These are phyloP conservation scores for Aristolochia californica DNA, from an alignment of 164 flowering plant genomes.

Conservation along the genomic window DNA sequence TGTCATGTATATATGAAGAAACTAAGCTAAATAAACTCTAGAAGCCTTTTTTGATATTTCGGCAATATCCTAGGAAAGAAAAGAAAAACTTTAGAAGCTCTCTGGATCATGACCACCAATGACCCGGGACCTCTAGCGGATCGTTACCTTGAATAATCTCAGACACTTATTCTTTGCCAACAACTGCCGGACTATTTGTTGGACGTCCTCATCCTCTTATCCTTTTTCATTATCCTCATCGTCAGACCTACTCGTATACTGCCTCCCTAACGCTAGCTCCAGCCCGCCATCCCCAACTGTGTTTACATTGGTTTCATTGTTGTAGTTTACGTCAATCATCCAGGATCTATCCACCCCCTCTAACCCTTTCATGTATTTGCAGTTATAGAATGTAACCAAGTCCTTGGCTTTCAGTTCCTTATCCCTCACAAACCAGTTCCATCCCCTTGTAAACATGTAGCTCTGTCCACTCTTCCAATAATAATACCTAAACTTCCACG, in stretches of 20 bases:
- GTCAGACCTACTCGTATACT: neutral
- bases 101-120: no score
- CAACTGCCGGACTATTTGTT: neutral
- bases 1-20: no score
- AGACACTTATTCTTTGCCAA: constrained; percentile 10
- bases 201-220: constrained; percentile 1
- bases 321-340: constrained; percentile 17
- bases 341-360: constrained; percentile 9
- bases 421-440: constrained; percentile 66
- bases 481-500: constrained; percentile 70
- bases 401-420: constrained; percentile 47
- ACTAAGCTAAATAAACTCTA: no score
- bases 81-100: no score
- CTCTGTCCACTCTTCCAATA: constrained; percentile 89
- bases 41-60: no score
- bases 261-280: constrained; percentile 9
- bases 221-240: constrained; percentile 4
- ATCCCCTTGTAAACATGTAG: constrained; percentile 67
- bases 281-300: constrained; percentile 4
- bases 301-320: neutral
- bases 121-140: constrained; percentile 3
- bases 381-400: constrained; percentile 30
- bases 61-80: no score
- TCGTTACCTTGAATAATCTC: constrained; percentile 32
- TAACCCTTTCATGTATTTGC: constrained; percentile 13